Percentiles rank a stretch among this genome's conserved stretches.
These are phyloP conservation scores for Fraxinus albicans DNA, from an alignment of 305 asterid species.

Conservation along the genomic window DNA sequence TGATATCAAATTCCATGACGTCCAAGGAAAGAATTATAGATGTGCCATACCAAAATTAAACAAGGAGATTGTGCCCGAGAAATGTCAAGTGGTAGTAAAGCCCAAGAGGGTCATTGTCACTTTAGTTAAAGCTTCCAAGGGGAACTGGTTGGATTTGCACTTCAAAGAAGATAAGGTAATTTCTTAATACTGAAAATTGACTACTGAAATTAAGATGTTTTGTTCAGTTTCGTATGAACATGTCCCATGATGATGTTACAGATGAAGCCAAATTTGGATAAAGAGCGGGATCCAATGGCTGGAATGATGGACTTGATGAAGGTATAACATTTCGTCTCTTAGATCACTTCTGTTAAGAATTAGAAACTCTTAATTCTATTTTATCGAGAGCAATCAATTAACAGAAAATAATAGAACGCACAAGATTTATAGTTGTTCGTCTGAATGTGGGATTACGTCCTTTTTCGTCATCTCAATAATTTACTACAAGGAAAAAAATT, in stretches of 20 bases:
- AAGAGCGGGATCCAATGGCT: conserved; percentile 84
- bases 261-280: conserved; percentile 71
- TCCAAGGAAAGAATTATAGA: conserved; percentile 77
- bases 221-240: background rate
- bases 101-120: conserved; percentile 65
- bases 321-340: conserved; percentile 31
- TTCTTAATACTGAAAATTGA: background rate
- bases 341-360: background rate
- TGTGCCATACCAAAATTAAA: conserved; percentile 74
- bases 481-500: too few species aligned
- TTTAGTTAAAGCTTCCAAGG: conserved; percentile 60
- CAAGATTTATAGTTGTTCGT: too few species aligned
- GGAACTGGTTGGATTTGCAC: conserved; percentile 83
- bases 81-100: conserved; percentile 70
- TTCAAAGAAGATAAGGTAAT: conserved; percentile 84
- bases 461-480: too few species aligned
- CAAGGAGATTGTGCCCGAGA: conserved; percentile 70
- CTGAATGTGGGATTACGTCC: too few species aligned
- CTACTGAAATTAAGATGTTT: background rate
- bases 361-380: too few species aligned
- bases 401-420: too few species aligned
- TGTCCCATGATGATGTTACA: conserved; percentile 22
- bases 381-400: too few species aligned
- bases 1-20: conserved; percentile 68
- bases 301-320: conserved; percentile 94